Conservation (phyloP, 164 flowering plant genomes). For the Sextonia rubra region DNA sequence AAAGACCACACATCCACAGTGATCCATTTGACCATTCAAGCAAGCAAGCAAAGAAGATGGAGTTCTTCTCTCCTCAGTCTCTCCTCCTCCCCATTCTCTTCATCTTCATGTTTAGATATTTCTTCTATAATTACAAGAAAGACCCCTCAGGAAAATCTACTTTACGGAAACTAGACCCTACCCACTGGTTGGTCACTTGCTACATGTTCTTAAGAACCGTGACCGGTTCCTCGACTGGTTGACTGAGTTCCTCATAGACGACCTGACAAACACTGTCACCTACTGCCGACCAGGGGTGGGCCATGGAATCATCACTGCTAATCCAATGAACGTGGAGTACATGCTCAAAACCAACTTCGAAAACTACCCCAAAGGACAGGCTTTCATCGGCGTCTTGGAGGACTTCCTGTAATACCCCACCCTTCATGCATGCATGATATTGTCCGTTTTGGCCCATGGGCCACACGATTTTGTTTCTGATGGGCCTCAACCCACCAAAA, state of each 20-base stretch:
- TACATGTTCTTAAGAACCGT: constrained; percentile 2
- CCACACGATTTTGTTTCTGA: too few relatives aligned
- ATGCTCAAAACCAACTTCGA: constrained; percentile 46
- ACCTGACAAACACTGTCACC: constrained; percentile 5
- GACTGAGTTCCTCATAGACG: constrained; percentile 4
- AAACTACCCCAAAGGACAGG: constrained; percentile 39
- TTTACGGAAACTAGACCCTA: not conserved
- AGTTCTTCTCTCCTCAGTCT: constrained; percentile 16
- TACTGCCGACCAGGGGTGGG: not conserved
- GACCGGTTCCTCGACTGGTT: constrained; percentile 13
- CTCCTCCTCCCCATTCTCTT: constrained; percentile 18
- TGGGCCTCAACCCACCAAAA: too few relatives aligned
- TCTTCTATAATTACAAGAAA: not conserved
- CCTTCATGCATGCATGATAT: too few relatives aligned
- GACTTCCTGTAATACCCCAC: too few relatives aligned
- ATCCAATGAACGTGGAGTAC: constrained; percentile 38
- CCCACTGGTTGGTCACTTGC: constrained; percentile 7
- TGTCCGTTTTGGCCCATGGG: too few relatives aligned
- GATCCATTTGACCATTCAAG: not conserved
- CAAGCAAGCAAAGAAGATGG: not conserved
- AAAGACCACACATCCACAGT: too few relatives aligned
- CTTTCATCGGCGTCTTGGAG: constrained; percentile 17
- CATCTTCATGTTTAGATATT: constrained; percentile 13
- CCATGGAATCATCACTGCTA: constrained; percentile 29
- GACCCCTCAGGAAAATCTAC: constrained; percentile 17